Evolutionary conservation across 1,284 basidiomycete genomes (phyloP).

Genomic region (Schizophyllum commune): DNA sequence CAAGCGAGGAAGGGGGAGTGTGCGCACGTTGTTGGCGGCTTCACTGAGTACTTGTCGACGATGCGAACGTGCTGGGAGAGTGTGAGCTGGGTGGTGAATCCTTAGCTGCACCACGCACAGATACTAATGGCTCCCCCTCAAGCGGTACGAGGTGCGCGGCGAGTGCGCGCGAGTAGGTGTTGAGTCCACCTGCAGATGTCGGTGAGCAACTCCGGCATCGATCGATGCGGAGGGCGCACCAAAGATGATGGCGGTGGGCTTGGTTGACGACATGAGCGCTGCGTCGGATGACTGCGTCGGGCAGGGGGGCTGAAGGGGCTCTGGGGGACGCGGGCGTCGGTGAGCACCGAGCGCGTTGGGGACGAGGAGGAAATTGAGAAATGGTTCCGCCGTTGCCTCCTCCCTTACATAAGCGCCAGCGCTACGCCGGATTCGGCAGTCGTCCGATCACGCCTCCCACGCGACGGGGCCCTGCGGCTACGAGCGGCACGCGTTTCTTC

Average conservation of each 20-base stretch:
- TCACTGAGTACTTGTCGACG: conserved; percentile 81
- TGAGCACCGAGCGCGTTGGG: background rate
- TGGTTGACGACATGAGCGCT: conserved; percentile 29
- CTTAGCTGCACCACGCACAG: conserved; percentile 40
- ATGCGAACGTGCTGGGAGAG: conserved; percentile 57
- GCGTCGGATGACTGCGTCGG: background rate
- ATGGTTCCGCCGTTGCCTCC: background rate
- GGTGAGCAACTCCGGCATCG: conserved; percentile 2
- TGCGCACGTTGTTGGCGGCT: conserved; percentile 78
- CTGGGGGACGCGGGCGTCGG: background rate
- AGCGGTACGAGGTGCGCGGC: conserved; percentile 55
- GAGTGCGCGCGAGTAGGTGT: conserved; percentile 65
- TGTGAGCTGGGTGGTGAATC: conserved; percentile 4
- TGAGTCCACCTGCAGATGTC: conserved; percentile 54
- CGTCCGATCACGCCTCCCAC: background rate
- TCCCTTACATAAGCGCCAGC: background rate
- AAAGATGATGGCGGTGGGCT: conserved; percentile 74
- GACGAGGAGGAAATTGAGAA: background rate
- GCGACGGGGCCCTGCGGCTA: no score
- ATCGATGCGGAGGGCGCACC: conserved; percentile 39
- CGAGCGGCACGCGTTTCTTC: background rate
- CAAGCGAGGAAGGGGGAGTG: conserved; percentile 4
- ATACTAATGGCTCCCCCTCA: conserved; percentile 61
- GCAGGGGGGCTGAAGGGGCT: conserved; percentile 9
- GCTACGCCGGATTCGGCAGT: background rate